Evolutionary conservation across 495 filamentous ascomycete genomes (phyloP), one percentile per base, ranked within the genome.

Genomic region (Patellaria atrata): DNA sequence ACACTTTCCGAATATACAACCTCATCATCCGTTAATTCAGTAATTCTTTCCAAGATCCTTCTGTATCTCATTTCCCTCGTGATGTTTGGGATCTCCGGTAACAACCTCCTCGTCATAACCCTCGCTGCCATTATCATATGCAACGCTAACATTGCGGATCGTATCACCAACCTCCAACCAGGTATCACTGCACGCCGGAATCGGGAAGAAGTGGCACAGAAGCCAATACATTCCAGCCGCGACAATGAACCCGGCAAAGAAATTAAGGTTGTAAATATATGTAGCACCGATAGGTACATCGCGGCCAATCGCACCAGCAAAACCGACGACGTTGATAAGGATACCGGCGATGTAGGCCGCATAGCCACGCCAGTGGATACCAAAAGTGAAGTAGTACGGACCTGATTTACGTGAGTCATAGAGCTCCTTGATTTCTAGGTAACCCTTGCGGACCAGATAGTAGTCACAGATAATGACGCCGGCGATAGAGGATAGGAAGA

Each of bases 381-480:
- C 86, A 30, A 55, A 70, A 11, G 57, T 68, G 59, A 61, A 89
- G 53, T 62, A 86, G 57, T 94, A 94, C 0, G 78, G 73, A 1
- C 70, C 71, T 1, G 53, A 59, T 31, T 65, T 67, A 17, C 70
- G 67, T 14, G 70, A 78, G 30, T 75, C 77, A 63, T 91, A 94
- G 1, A 94, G 71, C 19, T 81, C 74, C 40, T 68, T 73, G 44
- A 87, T 64, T 43, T 84, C 67, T 11, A 86, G 67, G 53, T 86
- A 93, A 24, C 86, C 86, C 20, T 67, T 70, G 38, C 84, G 81
- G 13, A 93, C 82, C 38, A 82, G 43, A 58, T 93, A 94, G 64
- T 94, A 94, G 58, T 94, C 86, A 54, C 62, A 73, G 49, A 84
- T 65, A 51, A 94, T 89, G 37, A 91, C 82, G 12, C 85, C 86